These are phyloP conservation scores for sweet orange (Citrus sinensis) DNA, from an alignment of 345 rosid genomes.

Conservation along the genomic window DNA sequence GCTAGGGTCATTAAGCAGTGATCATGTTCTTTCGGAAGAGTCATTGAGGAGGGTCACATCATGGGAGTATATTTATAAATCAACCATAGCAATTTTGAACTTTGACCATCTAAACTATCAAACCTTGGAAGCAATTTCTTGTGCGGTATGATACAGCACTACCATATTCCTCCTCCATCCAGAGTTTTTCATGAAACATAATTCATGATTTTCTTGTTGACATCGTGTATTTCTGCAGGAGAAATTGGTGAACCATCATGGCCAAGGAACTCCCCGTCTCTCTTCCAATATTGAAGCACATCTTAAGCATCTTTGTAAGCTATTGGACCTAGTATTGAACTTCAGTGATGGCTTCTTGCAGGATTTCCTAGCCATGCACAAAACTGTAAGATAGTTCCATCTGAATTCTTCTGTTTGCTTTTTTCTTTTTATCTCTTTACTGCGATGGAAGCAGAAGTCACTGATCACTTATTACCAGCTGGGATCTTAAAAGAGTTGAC, in stretches of 20 bases:
- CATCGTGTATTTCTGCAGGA: slow-evolving; percentile 45
- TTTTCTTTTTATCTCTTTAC: not conserved
- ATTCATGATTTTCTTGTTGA: slow-evolving; percentile 14
- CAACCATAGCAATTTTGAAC: slow-evolving; percentile 40
- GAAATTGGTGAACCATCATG: slow-evolving; percentile 41
- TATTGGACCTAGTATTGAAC: slow-evolving; percentile 53
- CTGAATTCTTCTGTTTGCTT: not conserved
- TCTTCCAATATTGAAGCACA: slow-evolving; percentile 39
- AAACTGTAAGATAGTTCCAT: slow-evolving; percentile 45
- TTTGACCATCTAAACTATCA: slow-evolving; percentile 43
- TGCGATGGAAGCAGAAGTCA: not conserved
- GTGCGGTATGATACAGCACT: slow-evolving; percentile 46
- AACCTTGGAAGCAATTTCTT: slow-evolving; percentile 44
- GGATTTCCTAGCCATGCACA: slow-evolving; percentile 66
- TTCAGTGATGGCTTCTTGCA: slow-evolving; percentile 56
- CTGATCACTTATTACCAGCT: not conserved
- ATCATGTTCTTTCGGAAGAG: slow-evolving; percentile 34
- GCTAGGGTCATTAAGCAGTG: slow-evolving; percentile 32
- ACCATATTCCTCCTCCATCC: not conserved
- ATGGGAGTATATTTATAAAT: slow-evolving; percentile 63
- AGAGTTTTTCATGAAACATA: not conserved
- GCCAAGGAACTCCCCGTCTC: slow-evolving; percentile 20
- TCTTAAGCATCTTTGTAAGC: slow-evolving; percentile 44
- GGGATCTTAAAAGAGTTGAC: not conserved
- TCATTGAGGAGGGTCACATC: slow-evolving; percentile 41